These are phyloP conservation scores for Aspergillus pseudonomiae DNA, from an alignment of 2,329 filamentous ascomycete genomes.

Conservation along the genomic window DNA sequence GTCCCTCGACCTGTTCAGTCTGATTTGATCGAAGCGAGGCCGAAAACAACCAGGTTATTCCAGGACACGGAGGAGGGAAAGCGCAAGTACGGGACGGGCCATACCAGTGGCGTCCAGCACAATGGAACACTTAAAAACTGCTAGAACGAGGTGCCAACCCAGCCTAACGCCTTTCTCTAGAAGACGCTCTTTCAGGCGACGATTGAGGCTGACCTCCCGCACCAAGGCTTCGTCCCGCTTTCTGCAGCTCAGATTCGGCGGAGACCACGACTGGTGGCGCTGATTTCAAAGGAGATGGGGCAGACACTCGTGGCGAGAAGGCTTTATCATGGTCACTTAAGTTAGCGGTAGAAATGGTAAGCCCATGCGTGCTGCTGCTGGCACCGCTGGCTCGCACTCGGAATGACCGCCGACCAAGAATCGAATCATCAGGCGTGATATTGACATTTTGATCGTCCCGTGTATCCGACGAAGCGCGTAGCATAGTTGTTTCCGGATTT, in stretches of 20 bases:
- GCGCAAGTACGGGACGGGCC: slow-evolving; percentile 10
- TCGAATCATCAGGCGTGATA: slow-evolving; percentile 28
- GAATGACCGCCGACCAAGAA: slow-evolving; percentile 32
- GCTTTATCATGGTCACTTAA: slow-evolving; percentile 32
- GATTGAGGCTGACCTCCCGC: slow-evolving; percentile 31
- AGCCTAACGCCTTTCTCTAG: slow-evolving; percentile 15
- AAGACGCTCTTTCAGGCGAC: slow-evolving; percentile 20
- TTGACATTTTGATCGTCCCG: slow-evolving; percentile 30
- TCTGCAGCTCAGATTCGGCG: slow-evolving; percentile 29
- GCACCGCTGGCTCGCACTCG: slow-evolving; percentile 37
- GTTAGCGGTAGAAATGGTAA: slow-evolving; percentile 35
- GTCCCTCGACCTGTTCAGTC: background rate
- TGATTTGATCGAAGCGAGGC: background rate
- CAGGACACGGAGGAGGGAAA: background rate
- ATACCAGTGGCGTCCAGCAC: slow-evolving; percentile 15
- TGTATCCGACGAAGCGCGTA: slow-evolving; percentile 19
- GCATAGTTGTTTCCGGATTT: slow-evolving; percentile 27
- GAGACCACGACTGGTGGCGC: slow-evolving; percentile 36
- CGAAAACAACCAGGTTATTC: background rate
- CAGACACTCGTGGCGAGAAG: slow-evolving; percentile 22
- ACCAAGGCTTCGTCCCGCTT: slow-evolving; percentile 25
- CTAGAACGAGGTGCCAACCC: background rate
- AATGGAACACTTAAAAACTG: background rate
- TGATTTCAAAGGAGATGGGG: slow-evolving; percentile 32
- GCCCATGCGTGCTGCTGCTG: slow-evolving; percentile 28